phyloP scores from a whole-genome alignment of 306 rosid species.

The Hylodesmum podocarpum region DNA sequence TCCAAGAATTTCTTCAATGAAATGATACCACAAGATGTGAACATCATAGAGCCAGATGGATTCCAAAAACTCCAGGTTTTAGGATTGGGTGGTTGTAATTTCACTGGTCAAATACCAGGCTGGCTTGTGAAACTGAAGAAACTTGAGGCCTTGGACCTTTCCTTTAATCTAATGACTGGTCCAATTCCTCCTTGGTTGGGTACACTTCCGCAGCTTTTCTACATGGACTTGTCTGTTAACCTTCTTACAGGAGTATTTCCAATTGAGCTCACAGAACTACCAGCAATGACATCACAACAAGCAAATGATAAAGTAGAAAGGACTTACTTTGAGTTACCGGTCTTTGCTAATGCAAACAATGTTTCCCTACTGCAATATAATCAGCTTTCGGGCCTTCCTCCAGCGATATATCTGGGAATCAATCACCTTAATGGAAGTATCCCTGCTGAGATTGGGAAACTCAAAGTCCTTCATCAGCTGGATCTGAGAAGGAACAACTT shows the following conservation, averaged over 20 bases:
- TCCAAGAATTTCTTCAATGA: conserved; percentile 56
- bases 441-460: conserved; percentile 64
- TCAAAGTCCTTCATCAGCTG: conserved; percentile 63
- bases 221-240: conserved; percentile 76
- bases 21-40: conserved; percentile 52
- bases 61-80: conserved; percentile 72
- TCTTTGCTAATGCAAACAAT: conserved; percentile 69
- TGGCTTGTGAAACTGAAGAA: conserved; percentile 66
- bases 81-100: conserved; percentile 72
- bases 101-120: conserved; percentile 71
- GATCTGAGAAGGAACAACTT: conserved; percentile 64
- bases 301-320: conserved; percentile 43
- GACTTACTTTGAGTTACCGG: conserved; percentile 77
- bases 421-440: conserved; percentile 67
- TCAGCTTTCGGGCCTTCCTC: conserved; percentile 78
- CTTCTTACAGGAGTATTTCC: conserved; percentile 63
- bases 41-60: conserved; percentile 47
- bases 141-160: conserved; percentile 78
- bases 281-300: conserved; percentile 53
- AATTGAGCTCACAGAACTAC: conserved; percentile 49
- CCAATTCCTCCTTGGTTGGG: conserved; percentile 78
- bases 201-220: conserved; percentile 66
- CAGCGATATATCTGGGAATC: conserved; percentile 64
- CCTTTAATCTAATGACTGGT: conserved; percentile 59
- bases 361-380: conserved; percentile 73